phyloP scores from a whole-genome alignment of 2,329 filamentous ascomycete genomes.

The Botrytis hyacinthi region DNA sequence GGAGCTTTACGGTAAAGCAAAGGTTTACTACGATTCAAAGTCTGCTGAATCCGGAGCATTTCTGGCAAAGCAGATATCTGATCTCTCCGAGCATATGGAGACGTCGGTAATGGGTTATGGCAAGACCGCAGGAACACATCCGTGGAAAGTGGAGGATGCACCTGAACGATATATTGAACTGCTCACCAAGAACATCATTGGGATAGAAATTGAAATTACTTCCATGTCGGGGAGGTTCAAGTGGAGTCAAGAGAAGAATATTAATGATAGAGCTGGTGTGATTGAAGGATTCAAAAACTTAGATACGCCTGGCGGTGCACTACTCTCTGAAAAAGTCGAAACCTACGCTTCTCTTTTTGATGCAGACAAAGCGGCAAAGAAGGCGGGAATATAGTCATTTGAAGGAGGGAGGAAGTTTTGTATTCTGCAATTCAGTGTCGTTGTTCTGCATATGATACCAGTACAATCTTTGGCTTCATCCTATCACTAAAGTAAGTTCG shows the following conservation, averaged over 20 bases:
- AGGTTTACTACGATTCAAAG: slow-evolving; percentile 51
- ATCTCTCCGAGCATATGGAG: slow-evolving; percentile 53
- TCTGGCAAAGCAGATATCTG: slow-evolving; percentile 51
- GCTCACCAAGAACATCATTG: slow-evolving; percentile 58
- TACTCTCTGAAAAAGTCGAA: slow-evolving; percentile 4
- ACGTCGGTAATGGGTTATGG: slow-evolving; percentile 55
- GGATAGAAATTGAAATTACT: slow-evolving; percentile 57
- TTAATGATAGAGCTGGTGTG: slow-evolving; percentile 55
- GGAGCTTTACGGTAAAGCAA: slow-evolving; percentile 60
- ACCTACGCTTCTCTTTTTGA: slow-evolving; percentile 6
- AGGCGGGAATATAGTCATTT: neutral
- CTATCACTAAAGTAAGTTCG: neutral
- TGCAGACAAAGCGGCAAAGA: slow-evolving; percentile 15
- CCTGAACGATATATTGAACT: slow-evolving; percentile 55
- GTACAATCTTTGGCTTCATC: neutral
- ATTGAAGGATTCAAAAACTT: slow-evolving; percentile 53
- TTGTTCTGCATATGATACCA: neutral
- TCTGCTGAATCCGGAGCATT: slow-evolving; percentile 47
- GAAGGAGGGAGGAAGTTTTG: no score
- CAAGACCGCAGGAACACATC: slow-evolving; percentile 37
- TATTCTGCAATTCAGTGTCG: neutral
- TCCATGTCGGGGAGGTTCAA: slow-evolving; percentile 61
- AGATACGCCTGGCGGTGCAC: slow-evolving; percentile 20
- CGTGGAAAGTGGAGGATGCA: slow-evolving; percentile 59
- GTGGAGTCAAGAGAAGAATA: slow-evolving; percentile 61